phyloP scores from a whole-genome alignment of 202 grass and related monocot genomes.

The Carex arenaria region DNA sequence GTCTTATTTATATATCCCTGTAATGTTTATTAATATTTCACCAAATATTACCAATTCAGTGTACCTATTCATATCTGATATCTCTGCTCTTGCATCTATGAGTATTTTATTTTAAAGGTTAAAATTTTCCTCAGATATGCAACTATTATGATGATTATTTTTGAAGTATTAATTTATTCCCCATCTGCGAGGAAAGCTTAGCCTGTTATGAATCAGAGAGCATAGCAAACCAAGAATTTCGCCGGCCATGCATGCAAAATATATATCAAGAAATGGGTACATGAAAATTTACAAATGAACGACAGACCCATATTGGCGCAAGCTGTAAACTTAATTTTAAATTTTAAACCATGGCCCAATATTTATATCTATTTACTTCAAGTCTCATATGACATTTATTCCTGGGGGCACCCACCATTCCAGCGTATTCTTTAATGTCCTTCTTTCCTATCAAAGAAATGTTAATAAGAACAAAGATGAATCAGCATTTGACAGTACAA shows the following conservation, averaged over 20 bases:
- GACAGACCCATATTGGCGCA: neutral
- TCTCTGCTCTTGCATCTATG: no score
- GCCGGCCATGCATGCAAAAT: neutral
- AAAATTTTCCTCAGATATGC: neutral
- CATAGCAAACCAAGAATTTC: slow-evolving; percentile 5
- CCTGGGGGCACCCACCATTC: slow-evolving; percentile 2
- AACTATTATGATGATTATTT: neutral
- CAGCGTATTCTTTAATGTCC: slow-evolving; percentile 5
- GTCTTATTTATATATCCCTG: no score
- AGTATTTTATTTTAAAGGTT: no score
- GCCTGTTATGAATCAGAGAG: neutral
- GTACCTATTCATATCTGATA: no score
- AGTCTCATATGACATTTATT: neutral
- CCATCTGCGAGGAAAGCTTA: no score
- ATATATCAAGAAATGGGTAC: neutral
- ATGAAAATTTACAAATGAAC: neutral
- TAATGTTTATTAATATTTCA: no score
- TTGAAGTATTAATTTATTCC: neutral
- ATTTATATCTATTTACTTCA: neutral
- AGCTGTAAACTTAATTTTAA: neutral
- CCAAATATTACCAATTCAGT: no score
- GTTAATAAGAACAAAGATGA: slow-evolving; percentile 12
- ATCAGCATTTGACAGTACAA: slow-evolving; percentile 12
- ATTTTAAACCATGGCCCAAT: neutral
- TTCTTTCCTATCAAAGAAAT: slow-evolving; percentile 19